These are phyloP conservation scores for Cryphonectria naterciae DNA, from an alignment of 2,329 filamentous ascomycete species.

Conservation along the genomic window DNA sequence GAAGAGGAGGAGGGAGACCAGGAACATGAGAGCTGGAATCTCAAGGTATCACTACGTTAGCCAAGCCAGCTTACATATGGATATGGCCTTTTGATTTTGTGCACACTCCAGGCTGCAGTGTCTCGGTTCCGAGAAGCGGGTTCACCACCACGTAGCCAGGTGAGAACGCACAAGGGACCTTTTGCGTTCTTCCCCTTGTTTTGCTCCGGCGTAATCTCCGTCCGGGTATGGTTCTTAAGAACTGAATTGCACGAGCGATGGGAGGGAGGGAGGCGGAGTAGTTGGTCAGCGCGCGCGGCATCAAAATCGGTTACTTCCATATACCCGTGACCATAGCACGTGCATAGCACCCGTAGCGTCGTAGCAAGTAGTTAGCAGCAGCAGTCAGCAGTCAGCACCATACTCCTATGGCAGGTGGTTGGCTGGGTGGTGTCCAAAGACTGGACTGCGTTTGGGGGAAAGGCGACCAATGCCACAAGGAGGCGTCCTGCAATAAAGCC, in stretches of 20 bases:
- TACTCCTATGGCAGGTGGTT: background rate
- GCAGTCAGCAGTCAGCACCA: too few relatives aligned
- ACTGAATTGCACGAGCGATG: background rate
- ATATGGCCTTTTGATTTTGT: background rate
- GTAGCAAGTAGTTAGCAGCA: background rate
- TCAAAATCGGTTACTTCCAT: background rate
- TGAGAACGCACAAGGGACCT: background rate
- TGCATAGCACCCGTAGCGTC: background rate
- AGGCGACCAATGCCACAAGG: background rate
- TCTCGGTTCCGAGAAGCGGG: background rate
- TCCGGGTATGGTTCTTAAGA: background rate
- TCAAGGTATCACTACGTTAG: background rate
- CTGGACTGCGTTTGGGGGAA: background rate
- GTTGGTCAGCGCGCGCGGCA: background rate
- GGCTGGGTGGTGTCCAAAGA: background rate
- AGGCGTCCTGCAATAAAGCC: slow-evolving; percentile 3
- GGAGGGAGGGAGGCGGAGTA: background rate
- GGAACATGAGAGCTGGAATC: background rate
- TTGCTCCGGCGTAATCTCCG: background rate
- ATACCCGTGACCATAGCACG: background rate
- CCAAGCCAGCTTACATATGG: background rate
- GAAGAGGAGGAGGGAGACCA: background rate
- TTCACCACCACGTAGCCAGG: background rate
- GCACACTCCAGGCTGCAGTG: background rate
- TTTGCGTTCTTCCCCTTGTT: background rate